Evolutionary conservation across 2,329 filamentous ascomycete species (phyloP).

Genomic region (Verticillium klebahnii): DNA sequence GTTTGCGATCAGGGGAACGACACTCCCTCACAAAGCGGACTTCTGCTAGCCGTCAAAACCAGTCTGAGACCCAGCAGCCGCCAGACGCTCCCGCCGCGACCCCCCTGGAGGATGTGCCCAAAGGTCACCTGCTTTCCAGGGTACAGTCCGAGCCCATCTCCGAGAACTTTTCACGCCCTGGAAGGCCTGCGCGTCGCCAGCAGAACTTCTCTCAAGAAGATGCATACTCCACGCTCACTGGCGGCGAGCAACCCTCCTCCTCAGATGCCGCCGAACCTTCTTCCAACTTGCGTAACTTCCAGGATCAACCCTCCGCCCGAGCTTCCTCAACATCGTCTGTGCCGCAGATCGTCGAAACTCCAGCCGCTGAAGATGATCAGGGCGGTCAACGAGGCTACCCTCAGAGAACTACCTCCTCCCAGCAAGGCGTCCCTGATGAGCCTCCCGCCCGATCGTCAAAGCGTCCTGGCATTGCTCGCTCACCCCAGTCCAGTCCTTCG

Average conservation of each 20-base stretch:
- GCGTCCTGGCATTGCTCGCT: conserved; percentile 30
- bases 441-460: conserved; percentile 42
- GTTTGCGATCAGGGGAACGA: conserved; percentile 73
- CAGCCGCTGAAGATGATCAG: conserved; percentile 37
- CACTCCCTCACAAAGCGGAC: conserved; percentile 66
- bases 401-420: conserved; percentile 44
- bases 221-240: conserved; percentile 44
- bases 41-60: background rate
- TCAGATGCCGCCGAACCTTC: conserved; percentile 24
- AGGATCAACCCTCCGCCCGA: conserved; percentile 26
- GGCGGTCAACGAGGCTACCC: conserved; percentile 35
- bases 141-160: conserved; percentile 66
- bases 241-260: conserved; percentile 34
- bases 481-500: conserved; percentile 14
- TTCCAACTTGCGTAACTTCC: conserved; percentile 12
- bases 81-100: conserved; percentile 23
- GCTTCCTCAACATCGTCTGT: conserved; percentile 25
- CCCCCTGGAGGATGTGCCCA: conserved; percentile 39
- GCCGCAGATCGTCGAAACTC: conserved; percentile 63
- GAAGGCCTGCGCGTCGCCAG: conserved; percentile 40
- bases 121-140: conserved; percentile 50
- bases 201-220: conserved; percentile 44
- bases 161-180: conserved; percentile 61
- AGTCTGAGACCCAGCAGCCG: conserved; percentile 27
- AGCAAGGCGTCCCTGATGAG: conserved; percentile 27